Conservation (phyloP, 768 basidiomycete genomes). For the Mycena olivaceomarginata region DNA sequence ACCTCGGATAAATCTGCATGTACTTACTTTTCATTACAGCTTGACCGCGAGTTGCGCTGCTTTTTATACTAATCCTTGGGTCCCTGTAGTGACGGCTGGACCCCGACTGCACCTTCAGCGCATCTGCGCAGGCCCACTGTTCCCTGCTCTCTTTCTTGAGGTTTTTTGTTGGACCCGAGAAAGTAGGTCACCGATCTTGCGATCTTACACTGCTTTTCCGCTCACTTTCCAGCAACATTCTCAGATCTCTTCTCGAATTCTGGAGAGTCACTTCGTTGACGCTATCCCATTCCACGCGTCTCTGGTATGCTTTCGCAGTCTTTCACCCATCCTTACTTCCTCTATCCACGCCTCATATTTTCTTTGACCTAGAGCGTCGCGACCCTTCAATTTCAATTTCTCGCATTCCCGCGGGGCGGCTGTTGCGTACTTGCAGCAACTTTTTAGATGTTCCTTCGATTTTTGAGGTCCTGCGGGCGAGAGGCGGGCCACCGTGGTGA, state of each 20-base stretch:
- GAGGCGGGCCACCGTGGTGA: constrained; percentile 1
- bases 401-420: not conserved
- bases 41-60: not conserved
- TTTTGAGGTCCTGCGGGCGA: not conserved
- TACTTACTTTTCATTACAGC: not conserved
- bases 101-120: not conserved
- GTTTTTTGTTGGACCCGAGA: constrained; percentile 5
- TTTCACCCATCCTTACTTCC: not conserved
- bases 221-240: not conserved
- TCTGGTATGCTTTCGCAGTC: not conserved
- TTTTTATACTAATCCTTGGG: too few relatives aligned
- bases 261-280: not conserved
- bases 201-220: too few relatives aligned
- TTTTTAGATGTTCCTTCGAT: too few relatives aligned
- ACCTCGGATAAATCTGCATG: not conserved
- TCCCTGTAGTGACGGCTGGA: too few relatives aligned
- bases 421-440: not conserved
- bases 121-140: not conserved
- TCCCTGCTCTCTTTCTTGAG: not conserved
- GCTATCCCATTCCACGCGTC: not conserved
- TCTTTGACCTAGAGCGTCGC: not conserved
- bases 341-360: not conserved
- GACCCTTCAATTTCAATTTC: not conserved
- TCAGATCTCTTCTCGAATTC: constrained; percentile 2
- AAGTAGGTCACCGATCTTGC: not conserved